phyloP scores from a whole-genome alignment of 768 basidiomycete genomes.

The Paxillus involutus region DNA sequence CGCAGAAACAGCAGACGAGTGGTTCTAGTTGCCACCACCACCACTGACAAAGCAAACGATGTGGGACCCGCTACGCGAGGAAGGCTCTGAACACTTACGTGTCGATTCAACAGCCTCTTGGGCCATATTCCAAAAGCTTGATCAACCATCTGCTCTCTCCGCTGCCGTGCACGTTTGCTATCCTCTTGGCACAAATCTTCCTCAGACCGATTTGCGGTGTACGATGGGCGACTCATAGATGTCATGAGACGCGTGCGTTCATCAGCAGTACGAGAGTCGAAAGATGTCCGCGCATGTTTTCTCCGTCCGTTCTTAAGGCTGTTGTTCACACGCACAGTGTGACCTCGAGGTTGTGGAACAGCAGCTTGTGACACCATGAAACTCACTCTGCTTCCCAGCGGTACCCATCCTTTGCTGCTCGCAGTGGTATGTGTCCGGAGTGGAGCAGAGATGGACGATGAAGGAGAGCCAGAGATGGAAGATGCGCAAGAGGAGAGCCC shows the following conservation, averaged over 20 bases:
- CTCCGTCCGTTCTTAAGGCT: neutral
- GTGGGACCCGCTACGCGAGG: neutral
- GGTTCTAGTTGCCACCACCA: slow-evolving; percentile 81
- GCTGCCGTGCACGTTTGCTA: slow-evolving; percentile 35
- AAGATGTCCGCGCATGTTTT: slow-evolving; percentile 6
- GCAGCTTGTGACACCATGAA: slow-evolving; percentile 17
- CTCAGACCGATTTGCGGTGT: slow-evolving; percentile 21
- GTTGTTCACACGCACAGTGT: neutral
- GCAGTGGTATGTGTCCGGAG: slow-evolving; percentile 59
- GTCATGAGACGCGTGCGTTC: slow-evolving; percentile 43
- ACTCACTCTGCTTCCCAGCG: slow-evolving; percentile 58
- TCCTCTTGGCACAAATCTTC: slow-evolving; percentile 14
- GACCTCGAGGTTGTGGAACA: neutral
- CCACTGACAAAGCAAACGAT: slow-evolving; percentile 51
- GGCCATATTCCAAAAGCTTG: slow-evolving; percentile 68
- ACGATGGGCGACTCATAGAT: slow-evolving; percentile 19
- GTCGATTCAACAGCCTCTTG: slow-evolving; percentile 61
- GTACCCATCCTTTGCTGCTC: slow-evolving; percentile 53
- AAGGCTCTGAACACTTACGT: slow-evolving; percentile 44
- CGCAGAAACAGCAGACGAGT: slow-evolving; percentile 59
- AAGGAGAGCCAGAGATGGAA: slow-evolving; percentile 61
- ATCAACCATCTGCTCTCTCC: slow-evolving; percentile 47
- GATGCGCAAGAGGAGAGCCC: slow-evolving; percentile 27
- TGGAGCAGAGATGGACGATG: slow-evolving; percentile 82
- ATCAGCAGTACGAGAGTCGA: slow-evolving; percentile 16